Conservation (phyloP, 805 yeast genomes). For the Metschnikowia similis region DNA sequence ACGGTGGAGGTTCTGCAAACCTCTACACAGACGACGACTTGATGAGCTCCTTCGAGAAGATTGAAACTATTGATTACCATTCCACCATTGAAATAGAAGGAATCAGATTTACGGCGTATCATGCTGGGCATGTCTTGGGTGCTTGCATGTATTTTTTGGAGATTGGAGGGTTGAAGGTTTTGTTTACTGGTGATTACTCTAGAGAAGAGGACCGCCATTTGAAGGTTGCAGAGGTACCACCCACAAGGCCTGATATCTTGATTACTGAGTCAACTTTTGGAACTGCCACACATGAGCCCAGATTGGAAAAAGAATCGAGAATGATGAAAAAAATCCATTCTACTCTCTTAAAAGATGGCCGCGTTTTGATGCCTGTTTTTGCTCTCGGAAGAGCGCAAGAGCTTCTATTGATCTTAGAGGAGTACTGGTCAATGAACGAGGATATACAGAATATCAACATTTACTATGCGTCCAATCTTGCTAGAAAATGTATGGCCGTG, state of each 20-base stretch:
- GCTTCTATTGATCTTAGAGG: conserved; percentile 81
- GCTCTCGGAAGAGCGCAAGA: conserved; percentile 98
- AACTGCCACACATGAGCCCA: conserved; percentile 92
- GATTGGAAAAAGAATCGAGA: conserved; percentile 77
- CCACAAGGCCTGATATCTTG: conserved; percentile 77
- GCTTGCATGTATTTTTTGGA: conserved; percentile 98
- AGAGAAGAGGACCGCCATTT: conserved; percentile 94
- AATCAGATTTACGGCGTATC: conserved; percentile 92
- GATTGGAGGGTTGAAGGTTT: conserved; percentile 81
- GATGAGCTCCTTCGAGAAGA: conserved; percentile 77
- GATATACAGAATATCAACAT: conserved; percentile 80
- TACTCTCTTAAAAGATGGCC: conserved; percentile 82
- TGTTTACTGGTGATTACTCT: conserved; percentile 96
- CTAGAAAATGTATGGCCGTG: conserved; percentile 95
- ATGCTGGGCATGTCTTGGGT: conserved; percentile 99
- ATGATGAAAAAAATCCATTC: conserved; percentile 79
- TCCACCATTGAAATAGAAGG: conserved; percentile 94
- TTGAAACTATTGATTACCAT: conserved; percentile 93
- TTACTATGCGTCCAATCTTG: conserved; percentile 88
- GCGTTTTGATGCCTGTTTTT: conserved; percentile 89
- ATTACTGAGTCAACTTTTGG: conserved; percentile 97
- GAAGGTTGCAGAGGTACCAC: conserved; percentile 92
- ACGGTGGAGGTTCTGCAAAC: conserved; percentile 33
- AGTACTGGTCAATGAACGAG: conserved; percentile 84
- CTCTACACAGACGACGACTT: conserved; percentile 90